Evolutionary conservation across 2,329 filamentous ascomycete species (phyloP).

Genomic region (Ophiocordyceps unilateralis): DNA sequence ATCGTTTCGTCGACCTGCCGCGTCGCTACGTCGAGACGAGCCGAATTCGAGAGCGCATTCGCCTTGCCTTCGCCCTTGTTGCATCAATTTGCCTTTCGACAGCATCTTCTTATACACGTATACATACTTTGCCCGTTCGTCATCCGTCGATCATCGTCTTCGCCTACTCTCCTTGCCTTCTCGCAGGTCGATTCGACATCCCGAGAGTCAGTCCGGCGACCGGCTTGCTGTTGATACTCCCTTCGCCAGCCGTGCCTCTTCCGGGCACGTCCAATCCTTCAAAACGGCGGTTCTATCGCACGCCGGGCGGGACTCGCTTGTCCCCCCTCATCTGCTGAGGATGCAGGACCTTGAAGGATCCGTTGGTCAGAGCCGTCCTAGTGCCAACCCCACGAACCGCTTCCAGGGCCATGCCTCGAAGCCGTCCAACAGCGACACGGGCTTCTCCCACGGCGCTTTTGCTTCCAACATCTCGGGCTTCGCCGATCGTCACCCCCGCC

Average conservation of each 20-base stretch:
- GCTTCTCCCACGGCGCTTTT: conserved; percentile 87
- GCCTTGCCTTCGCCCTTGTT: too few species aligned
- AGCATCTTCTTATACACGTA: not conserved
- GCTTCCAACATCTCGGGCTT: conserved; percentile 74
- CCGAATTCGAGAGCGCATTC: too few species aligned
- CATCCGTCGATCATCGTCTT: too few species aligned
- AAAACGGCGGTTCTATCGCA: conserved; percentile 73
- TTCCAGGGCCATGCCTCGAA: conserved; percentile 60
- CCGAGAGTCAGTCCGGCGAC: not conserved
- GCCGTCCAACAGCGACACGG: conserved; percentile 67
- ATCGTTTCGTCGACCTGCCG: not conserved
- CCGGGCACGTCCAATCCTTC: conserved; percentile 41
- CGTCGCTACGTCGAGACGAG: not conserved
- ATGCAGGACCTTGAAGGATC: conserved; percentile 76
- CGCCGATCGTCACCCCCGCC: conserved; percentile 69
- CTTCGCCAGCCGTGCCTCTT: conserved; percentile 22
- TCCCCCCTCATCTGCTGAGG: conserved; percentile 71
- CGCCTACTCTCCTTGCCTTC: not conserved
- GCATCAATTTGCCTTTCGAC: not conserved
- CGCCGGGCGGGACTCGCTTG: conserved; percentile 64
- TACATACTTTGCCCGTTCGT: too few species aligned
- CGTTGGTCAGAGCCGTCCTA: conserved; percentile 23
- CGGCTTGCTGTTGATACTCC: too few species aligned
- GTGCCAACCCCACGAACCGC: conserved; percentile 37
- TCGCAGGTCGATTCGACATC: conserved; percentile 4